Conservation (phyloP, 179 eudicot species). For the Beta macrorhiza region DNA sequence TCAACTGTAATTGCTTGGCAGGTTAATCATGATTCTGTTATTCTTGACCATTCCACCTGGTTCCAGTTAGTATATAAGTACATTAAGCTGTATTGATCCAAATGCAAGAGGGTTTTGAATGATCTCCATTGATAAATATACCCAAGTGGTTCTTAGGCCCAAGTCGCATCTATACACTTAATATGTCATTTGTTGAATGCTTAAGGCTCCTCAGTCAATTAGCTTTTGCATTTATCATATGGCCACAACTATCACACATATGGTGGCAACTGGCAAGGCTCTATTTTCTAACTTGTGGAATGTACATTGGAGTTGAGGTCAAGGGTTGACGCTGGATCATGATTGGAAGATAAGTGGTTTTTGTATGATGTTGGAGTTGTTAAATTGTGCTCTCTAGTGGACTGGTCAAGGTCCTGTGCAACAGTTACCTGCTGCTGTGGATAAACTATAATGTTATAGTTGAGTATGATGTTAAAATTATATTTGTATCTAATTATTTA, state of each 20-base stretch:
- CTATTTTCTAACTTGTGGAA: neutral
- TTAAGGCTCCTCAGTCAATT: conserved; percentile 13
- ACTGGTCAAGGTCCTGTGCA: no score
- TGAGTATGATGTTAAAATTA: no score
- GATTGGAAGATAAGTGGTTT: conserved; percentile 4
- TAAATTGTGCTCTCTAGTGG: no score
- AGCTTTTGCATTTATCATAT: conserved; percentile 13
- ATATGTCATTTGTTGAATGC: conserved; percentile 5
- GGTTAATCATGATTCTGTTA: conserved; percentile 58
- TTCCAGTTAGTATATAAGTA: conserved; percentile 29
- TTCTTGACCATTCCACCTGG: conserved; percentile 39
- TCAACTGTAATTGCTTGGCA: conserved; percentile 37
- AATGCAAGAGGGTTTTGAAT: conserved; percentile 16
- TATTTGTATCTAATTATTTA: no score
- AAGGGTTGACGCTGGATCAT: neutral
- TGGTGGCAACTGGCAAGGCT: no score
- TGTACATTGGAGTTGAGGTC: conserved; percentile 10
- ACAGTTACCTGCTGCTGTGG: no score
- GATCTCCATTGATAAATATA: conserved; percentile 9
- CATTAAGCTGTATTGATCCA: conserved; percentile 24
- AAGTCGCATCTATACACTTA: conserved; percentile 11
- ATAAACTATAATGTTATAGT: no score
- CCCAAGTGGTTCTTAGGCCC: conserved; percentile 19
- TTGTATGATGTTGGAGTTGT: neutral
- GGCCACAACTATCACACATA: neutral